Conservation (phyloP, 495 filamentous ascomycete species). For the Glonium stellatum region DNA sequence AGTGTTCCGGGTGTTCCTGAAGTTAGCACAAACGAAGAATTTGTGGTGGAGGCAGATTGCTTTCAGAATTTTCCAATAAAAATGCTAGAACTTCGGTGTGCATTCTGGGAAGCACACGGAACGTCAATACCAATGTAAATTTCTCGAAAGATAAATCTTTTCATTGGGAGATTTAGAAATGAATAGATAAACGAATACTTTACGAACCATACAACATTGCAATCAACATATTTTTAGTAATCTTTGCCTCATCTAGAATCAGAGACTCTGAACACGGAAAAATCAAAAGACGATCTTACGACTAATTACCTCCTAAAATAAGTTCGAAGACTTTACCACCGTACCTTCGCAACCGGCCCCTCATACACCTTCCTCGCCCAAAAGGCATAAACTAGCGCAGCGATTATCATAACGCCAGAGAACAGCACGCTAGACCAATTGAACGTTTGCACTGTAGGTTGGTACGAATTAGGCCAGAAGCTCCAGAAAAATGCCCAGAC, state of each 20-base stretch:
- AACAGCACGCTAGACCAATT: background rate
- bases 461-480: background rate
- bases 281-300: no score
- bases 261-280: no score
- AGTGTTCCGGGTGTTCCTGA: conserved; percentile 43
- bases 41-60: conserved; percentile 37
- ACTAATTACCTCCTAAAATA: no score
- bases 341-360: background rate
- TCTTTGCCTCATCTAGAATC: no score
- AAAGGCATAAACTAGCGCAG: background rate
- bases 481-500: background rate
- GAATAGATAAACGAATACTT: no score
- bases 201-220: no score
- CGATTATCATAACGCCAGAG: background rate
- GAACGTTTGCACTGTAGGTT: background rate
- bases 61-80: background rate
- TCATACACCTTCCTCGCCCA: background rate
- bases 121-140: no score
- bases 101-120: no score
- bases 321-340: background rate
- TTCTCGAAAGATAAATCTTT: no score
- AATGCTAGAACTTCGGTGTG: no score
- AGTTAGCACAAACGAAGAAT: conserved; percentile 39
- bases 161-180: no score
- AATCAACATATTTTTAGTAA: no score